Evolutionary conservation across 352 stramenopile genomes (phyloP).

Genomic region (Pythium sukuiense): DNA sequence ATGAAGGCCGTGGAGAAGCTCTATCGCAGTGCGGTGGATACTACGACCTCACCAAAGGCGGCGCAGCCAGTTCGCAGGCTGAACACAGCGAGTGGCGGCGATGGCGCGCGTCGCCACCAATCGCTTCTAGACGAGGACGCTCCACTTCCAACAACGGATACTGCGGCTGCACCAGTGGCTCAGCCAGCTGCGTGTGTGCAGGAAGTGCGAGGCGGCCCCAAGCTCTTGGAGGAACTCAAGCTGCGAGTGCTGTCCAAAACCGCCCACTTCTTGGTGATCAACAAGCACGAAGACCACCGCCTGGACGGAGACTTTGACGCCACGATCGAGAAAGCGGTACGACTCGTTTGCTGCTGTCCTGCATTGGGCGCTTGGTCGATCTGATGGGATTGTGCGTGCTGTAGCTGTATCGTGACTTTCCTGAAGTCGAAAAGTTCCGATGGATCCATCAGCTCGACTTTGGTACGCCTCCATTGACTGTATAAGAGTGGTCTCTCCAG

Average conservation of each 20-base stretch:
- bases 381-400: constrained; percentile 10
- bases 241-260: constrained; percentile 53
- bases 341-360: constrained; percentile 5
- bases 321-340: constrained; percentile 87
- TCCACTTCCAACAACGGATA: constrained; percentile 16
- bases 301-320: constrained; percentile 88
- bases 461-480: constrained; percentile 30
- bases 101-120: constrained; percentile 44
- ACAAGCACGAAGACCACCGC: constrained; percentile 81
- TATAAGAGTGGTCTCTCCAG: neutral
- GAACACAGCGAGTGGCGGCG: constrained; percentile 22
- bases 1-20: constrained; percentile 31
- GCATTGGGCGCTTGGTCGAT: neutral
- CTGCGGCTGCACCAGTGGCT: neutral
- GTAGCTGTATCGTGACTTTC: constrained; percentile 69
- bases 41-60: neutral
- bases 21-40: constrained; percentile 5
- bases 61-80: constrained; percentile 1
- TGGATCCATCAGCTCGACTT: constrained; percentile 92
- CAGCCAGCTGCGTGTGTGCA: constrained; percentile 19
- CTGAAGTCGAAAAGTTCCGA: constrained; percentile 76
- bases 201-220: constrained; percentile 49
- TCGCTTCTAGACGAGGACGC: constrained; percentile 40
- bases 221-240: constrained; percentile 49
- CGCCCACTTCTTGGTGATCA: constrained; percentile 68